A percentile compares a stretch with the other conserved stretches of the same genome.
These are phyloP conservation scores for Epichloe elymi DNA, from an alignment of 2,329 filamentous ascomycete species.

Conservation along the genomic window DNA sequence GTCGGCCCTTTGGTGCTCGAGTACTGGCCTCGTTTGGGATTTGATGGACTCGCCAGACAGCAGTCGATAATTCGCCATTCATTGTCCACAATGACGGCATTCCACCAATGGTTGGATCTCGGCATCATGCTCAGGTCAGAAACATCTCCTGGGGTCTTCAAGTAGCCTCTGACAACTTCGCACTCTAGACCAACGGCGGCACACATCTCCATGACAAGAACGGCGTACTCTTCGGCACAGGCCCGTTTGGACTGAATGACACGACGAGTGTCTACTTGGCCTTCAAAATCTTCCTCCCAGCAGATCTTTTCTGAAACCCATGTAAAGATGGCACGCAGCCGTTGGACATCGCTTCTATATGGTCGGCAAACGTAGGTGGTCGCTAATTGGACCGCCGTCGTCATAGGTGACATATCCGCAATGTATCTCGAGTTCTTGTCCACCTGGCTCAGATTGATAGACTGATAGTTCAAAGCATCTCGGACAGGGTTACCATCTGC, in stretches of 20 bases:
- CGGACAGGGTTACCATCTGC: constrained; percentile 72
- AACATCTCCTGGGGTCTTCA: constrained; percentile 79
- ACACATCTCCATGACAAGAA: constrained; percentile 88
- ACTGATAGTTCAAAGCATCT: constrained; percentile 68
- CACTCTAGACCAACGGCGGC: constrained; percentile 74
- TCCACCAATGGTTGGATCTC: constrained; percentile 96
- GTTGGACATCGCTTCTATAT: constrained; percentile 86
- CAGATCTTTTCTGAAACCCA: constrained; percentile 92
- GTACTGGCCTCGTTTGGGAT: constrained; percentile 67
- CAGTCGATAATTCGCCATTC: constrained; percentile 97
- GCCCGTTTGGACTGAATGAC: constrained; percentile 76
- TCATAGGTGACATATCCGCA: constrained; percentile 66
- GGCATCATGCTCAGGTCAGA: constrained; percentile 70
- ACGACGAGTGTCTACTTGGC: constrained; percentile 66
- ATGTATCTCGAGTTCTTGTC: constrained; percentile 95
- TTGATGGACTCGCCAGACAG: constrained; percentile 79
- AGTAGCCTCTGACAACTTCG: constrained; percentile 77
- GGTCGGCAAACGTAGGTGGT: constrained; percentile 89
- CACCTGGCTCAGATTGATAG: constrained; percentile 70
- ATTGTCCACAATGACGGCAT: constrained; percentile 79
- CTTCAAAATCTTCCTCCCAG: constrained; percentile 93
- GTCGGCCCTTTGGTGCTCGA: constrained; percentile 55
- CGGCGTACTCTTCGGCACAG: constrained; percentile 79
- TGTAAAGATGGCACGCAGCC: constrained; percentile 86
- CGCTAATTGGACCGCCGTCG: constrained; percentile 68